Percentiles rank a stretch among this genome's conserved stretches.
Evolutionary conservation across 2,329 filamentous ascomycete species (phyloP).

Genomic region (Cyphellophora attinorum): DNA sequence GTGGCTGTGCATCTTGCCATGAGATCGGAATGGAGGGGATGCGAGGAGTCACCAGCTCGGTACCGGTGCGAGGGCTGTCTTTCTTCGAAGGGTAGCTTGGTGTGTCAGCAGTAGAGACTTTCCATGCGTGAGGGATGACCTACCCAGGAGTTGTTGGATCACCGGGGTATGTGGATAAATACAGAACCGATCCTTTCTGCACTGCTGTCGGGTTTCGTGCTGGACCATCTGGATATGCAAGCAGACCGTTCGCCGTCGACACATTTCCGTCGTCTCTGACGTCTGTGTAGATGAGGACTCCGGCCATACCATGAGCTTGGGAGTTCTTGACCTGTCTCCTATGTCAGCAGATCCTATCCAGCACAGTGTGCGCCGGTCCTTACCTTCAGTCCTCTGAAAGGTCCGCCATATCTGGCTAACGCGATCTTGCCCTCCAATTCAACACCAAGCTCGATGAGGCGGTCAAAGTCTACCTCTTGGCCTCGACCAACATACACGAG

Average conservation of each 20-base stretch:
- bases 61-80: slow-evolving; percentile 21
- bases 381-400: slow-evolving; percentile 37
- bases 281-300: slow-evolving; percentile 36
- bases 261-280: slow-evolving; percentile 37
- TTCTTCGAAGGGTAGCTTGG: slow-evolving; percentile 20
- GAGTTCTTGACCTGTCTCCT: slow-evolving; percentile 42
- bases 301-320: slow-evolving; percentile 35
- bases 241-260: slow-evolving; percentile 36
- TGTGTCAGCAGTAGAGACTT: no score
- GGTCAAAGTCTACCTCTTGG: slow-evolving; percentile 35
- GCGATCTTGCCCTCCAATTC: slow-evolving; percentile 39
- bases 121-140: no score
- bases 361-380: no score
- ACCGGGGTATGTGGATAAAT: slow-evolving; percentile 22
- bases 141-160: slow-evolving; percentile 22
- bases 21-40: slow-evolving; percentile 26
- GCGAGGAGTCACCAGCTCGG: slow-evolving; percentile 20
- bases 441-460: slow-evolving; percentile 30
- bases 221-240: slow-evolving; percentile 32
- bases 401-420: slow-evolving; percentile 35
- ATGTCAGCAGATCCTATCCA: no score
- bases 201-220: slow-evolving; percentile 36
- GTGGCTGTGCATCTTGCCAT: slow-evolving; percentile 21
- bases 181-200: slow-evolving; percentile 36
- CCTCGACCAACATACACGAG: slow-evolving; percentile 37